Percentiles rank a stretch among this genome's conserved stretches.
Evolutionary conservation across 108 stramenopile species (phyloP).

Genomic region (Mayamaea pseudoterrestris): DNA sequence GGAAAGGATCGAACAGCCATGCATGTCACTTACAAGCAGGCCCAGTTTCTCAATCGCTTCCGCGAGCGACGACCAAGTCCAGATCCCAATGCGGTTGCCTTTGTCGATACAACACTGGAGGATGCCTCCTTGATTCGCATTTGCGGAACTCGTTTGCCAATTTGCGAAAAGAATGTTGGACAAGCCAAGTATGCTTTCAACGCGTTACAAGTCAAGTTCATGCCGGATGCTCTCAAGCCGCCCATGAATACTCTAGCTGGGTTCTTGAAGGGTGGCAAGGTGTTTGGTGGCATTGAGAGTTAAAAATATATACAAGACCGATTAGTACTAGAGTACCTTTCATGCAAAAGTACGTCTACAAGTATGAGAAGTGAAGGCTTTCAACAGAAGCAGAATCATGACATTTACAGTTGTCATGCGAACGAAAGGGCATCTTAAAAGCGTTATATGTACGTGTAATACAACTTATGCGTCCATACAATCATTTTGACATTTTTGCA

Average conservation of each 20-base stretch:
- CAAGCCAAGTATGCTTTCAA: slow-evolving; percentile 85
- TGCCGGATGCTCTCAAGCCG: slow-evolving; percentile 75
- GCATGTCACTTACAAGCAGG: slow-evolving; percentile 86
- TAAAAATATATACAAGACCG: slow-evolving; percentile 5
- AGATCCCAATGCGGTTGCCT: slow-evolving; percentile 7
- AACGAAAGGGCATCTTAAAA: too few relatives aligned
- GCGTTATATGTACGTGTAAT: too few relatives aligned
- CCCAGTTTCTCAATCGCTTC: slow-evolving; percentile 53
- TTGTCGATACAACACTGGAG: slow-evolving; percentile 10
- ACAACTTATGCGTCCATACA: too few relatives aligned
- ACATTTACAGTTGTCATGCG: too few relatives aligned
- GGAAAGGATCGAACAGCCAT: slow-evolving; percentile 93
- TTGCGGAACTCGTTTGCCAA: slow-evolving; percentile 75
- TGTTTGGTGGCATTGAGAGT: slow-evolving; percentile 31
- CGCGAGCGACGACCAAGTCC: slow-evolving; percentile 10
- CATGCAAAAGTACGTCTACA: too few relatives aligned
- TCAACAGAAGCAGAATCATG: too few relatives aligned
- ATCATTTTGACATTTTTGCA: too few relatives aligned
- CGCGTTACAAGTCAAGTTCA: slow-evolving; percentile 78
- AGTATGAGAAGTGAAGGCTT: too few relatives aligned
- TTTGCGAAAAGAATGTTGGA: slow-evolving; percentile 90
- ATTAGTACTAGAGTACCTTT: too few relatives aligned
- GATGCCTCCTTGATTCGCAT: slow-evolving; percentile 66
- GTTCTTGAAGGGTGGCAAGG: slow-evolving; percentile 38
- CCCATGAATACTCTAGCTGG: slow-evolving; percentile 56